phyloP scores from a whole-genome alignment of 169 alveolate genomes.

The Plasmodium cynomolgi region DNA sequence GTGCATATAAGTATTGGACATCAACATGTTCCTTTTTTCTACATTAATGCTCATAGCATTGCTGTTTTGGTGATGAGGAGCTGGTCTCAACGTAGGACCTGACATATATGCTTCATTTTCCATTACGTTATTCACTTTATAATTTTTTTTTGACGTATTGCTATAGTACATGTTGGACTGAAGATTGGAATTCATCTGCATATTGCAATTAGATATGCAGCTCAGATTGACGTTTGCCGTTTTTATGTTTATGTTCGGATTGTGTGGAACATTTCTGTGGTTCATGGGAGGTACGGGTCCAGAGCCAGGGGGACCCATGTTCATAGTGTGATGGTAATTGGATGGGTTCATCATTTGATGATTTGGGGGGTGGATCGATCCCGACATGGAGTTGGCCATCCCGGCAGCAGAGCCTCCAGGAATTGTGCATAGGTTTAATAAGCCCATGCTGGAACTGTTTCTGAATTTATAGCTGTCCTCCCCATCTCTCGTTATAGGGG shows the following conservation, averaged over 20 bases:
- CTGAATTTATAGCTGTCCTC: constrained; percentile 12
- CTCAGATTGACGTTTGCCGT: constrained; percentile 10
- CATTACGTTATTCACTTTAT: constrained; percentile 18
- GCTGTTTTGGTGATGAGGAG: constrained; percentile 17
- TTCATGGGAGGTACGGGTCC: neutral
- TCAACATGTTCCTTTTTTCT: constrained; percentile 14
- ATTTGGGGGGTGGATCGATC: neutral
- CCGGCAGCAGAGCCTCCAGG: neutral
- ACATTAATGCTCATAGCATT: constrained; percentile 8
- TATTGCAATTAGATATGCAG: neutral
- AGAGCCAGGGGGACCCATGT: neutral
- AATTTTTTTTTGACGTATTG: constrained; percentile 26
- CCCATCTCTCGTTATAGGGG: constrained; percentile 16
- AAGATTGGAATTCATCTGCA: constrained; percentile 10
- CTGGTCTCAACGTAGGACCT: constrained; percentile 28
- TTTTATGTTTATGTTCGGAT: constrained; percentile 27
- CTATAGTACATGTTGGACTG: constrained; percentile 21
- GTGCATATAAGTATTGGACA: constrained; percentile 17
- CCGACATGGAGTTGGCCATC: neutral
- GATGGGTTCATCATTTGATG: neutral
- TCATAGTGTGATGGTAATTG: neutral
- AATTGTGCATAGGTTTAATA: neutral
- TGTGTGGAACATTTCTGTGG: neutral
- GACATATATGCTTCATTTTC: constrained; percentile 8
- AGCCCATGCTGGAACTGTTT: neutral